A percentile compares a stretch with the other conserved stretches of the same genome.
Evolutionary conservation across 1,284 basidiomycete genomes (phyloP).

Genomic region (Malassezia dermatis): DNA sequence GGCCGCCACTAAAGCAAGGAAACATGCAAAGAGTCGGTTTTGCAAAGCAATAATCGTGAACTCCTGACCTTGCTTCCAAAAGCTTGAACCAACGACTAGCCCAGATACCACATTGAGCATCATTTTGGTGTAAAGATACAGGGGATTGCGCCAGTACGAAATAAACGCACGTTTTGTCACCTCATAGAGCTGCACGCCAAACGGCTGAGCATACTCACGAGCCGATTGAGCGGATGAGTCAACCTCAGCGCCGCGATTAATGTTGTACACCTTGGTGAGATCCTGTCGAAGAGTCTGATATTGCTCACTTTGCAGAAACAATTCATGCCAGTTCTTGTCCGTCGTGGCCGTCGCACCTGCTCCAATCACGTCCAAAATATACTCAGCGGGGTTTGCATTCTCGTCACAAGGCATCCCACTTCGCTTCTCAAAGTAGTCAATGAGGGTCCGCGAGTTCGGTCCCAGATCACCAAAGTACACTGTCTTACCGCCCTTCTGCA

Average conservation of each 20-base stretch:
- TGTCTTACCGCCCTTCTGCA: conserved; percentile 33
- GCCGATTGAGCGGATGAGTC: conserved; percentile 6
- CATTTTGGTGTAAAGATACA: conserved; percentile 30
- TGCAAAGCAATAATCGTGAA: conserved; percentile 50
- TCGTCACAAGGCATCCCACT: conserved; percentile 52
- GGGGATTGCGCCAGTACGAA: conserved; percentile 45
- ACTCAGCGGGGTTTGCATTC: conserved; percentile 38
- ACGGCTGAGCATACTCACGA: conserved; percentile 38
- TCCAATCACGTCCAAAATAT: conserved; percentile 41
- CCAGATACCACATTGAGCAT: conserved; percentile 53
- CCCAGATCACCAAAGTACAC: conserved; percentile 62
- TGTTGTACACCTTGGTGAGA: conserved; percentile 17
- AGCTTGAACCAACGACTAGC: conserved; percentile 55
- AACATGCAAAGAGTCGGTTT: conserved; percentile 63
- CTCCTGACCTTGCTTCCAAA: conserved; percentile 28
- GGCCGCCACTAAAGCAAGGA: conserved; percentile 46
- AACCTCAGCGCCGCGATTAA: not conserved
- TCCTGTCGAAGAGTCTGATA: conserved; percentile 17
- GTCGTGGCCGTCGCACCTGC: conserved; percentile 36
- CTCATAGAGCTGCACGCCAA: conserved; percentile 30
- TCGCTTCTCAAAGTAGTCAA: conserved; percentile 61
- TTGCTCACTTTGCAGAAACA: conserved; percentile 27
- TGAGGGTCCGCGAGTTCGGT: conserved; percentile 54
- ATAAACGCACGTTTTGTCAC: conserved; percentile 36
- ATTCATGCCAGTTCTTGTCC: conserved; percentile 35